Base-by-base conservation (phyloP, 2,329 filamentous ascomycete genomes). In the Clonostachys byssicola region DNA sequence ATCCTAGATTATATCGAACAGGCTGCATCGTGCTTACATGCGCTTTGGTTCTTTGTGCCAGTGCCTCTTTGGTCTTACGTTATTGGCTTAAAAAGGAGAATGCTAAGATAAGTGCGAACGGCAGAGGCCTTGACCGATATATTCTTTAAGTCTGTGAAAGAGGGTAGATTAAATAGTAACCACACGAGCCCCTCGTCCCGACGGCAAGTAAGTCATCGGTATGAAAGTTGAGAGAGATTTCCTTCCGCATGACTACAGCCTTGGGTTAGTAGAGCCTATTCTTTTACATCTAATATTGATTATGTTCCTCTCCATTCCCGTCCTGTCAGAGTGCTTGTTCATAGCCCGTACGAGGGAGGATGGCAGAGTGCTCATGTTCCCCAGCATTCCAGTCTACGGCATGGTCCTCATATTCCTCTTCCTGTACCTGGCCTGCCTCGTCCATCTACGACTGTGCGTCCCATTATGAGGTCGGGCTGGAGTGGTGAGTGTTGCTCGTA, bases 351-450 rank as follows among this genome's bases (percentile, higher is more conserved):
- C 85, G 43, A 74, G 77, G 42, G 60, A 61, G 5, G 60, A 64
- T 5, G 68, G 69, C 14, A 60, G 71, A 18, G 78, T 86, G 20
- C 75, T 75, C 51, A 87, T 96, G 68, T 84, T 84, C 47, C 83
- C 90, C 10, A 83, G 88, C 56, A 76, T 90, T 54, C 76, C 88
- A 1, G 84, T 86, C 23, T 91, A 86, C 62, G 86, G 84, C 59
- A 73, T 88, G 14, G 68, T 89, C n/a, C 79, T 94, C 45, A 80
- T 78, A 41, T 80, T 94, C 58, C 78, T 90, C 5, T 72, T 82
- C 20, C 65, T 95, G 18, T 92, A 88, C 66, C 72, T 85, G 12
- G 54, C 82, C n/a, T 82, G 77, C 12, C 72, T 92, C 44, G 60
- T 79, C 6, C 68, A 89, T 47, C 68, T 87, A 55, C 86, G 86